A percentile compares a stretch with the other conserved stretches of the same genome.
Conservation (phyloP, 805 yeast species). For the Starmerella sirachaensis region DNA sequence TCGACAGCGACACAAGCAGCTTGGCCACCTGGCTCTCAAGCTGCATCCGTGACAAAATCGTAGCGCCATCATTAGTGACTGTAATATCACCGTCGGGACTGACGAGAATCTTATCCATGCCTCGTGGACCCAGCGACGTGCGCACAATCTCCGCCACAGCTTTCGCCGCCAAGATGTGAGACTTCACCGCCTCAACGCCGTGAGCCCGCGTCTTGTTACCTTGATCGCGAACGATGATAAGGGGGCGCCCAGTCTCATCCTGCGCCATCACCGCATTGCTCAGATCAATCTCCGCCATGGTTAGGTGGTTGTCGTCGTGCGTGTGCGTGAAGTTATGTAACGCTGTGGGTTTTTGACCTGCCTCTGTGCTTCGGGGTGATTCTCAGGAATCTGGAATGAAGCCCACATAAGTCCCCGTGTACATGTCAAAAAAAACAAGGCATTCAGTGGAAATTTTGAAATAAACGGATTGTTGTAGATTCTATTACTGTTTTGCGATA, state of each 20-base stretch:
- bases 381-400: too few relatives aligned
- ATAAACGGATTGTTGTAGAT: too few relatives aligned
- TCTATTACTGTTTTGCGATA: too few relatives aligned
- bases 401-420: too few relatives aligned
- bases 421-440: too few relatives aligned
- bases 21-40: conserved; percentile 93
- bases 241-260: conserved; percentile 98
- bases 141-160: conserved; percentile 86
- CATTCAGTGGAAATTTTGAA: too few relatives aligned
- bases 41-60: conserved; percentile 91
- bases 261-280: conserved; percentile 98
- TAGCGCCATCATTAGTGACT: conserved; percentile 97
- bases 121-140: conserved; percentile 94
- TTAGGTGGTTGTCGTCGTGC: not conserved
- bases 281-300: conserved; percentile 48
- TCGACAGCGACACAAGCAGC: conserved; percentile 81
- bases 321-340: too few relatives aligned
- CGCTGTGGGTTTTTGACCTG: too few relatives aligned
- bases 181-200: conserved; percentile 63
- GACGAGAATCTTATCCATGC: conserved; percentile 90
- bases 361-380: too few relatives aligned
- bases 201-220: conserved; percentile 51
- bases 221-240: conserved; percentile 88
- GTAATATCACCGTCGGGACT: conserved; percentile 97
- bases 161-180: conserved; percentile 89